A percentile compares a stretch with the other conserved stretches of the same genome.
Conservation (phyloP, 192 early-diverging fungal species). For the Rhizoclosmatium globosum region DNA sequence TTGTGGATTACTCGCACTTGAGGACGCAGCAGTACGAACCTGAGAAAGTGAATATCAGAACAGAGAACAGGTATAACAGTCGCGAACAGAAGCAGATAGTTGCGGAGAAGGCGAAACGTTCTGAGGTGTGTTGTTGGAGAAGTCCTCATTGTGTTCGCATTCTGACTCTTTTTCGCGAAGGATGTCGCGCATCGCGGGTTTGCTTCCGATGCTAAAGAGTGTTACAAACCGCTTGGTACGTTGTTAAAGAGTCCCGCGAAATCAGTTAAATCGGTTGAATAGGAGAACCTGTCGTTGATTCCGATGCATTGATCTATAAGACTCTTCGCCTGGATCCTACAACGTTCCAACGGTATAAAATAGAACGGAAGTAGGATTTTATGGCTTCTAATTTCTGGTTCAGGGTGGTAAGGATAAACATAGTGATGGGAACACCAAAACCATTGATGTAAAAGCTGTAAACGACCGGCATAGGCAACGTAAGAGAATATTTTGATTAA, state of each 20-base stretch:
- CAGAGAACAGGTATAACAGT: conserved; percentile 41
- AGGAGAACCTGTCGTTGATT: conserved; percentile 56
- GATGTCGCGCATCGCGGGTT: conserved; percentile 54
- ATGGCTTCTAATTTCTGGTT: neutral
- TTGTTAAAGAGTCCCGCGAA: neutral
- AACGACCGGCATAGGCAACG: conserved; percentile 34
- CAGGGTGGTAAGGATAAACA: conserved; percentile 21
- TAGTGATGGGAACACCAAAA: conserved; percentile 15
- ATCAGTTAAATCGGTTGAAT: neutral
- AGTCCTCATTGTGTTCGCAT: too few species aligned
- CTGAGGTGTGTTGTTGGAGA: too few species aligned
- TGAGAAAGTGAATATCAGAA: conserved; percentile 44
- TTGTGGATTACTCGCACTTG: conserved; percentile 47
- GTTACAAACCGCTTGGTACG: conserved; percentile 56
- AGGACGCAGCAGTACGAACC: conserved; percentile 47
- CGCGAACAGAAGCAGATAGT: conserved; percentile 42
- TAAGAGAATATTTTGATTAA: conserved; percentile 18
- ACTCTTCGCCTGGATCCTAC: conserved; percentile 50
- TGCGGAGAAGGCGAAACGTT: conserved; percentile 32
- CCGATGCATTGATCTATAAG: conserved; percentile 49
- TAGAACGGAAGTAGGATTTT: neutral
- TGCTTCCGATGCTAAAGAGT: conserved; percentile 59
- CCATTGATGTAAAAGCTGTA: conserved; percentile 34
- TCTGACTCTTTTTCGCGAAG: neutral
- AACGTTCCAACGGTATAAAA: conserved; percentile 30